Conservation (phyloP, 2,329 filamentous ascomycete genomes). For the Fusarium aywerte region DNA sequence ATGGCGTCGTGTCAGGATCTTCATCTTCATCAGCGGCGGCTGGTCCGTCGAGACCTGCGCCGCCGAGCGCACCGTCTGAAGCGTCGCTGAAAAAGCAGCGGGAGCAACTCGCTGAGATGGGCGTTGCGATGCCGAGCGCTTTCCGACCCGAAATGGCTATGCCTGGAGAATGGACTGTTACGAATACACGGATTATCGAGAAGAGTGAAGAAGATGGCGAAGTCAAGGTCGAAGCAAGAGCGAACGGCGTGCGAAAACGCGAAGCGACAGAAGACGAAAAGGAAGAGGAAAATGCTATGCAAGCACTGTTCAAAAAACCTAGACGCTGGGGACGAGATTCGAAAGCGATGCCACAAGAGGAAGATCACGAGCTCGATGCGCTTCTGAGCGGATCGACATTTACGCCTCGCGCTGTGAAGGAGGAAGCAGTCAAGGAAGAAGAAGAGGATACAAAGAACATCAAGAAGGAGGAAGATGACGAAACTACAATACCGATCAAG, state of each 20-base stretch:
- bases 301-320: conserved; percentile 69
- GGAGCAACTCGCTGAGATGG: conserved; percentile 87
- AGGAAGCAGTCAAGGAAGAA: conserved; percentile 40
- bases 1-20: conserved; percentile 73
- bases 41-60: conserved; percentile 32
- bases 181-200: conserved; percentile 69
- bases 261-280: conserved; percentile 68
- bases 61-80: conserved; percentile 50
- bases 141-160: conserved; percentile 85
- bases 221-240: conserved; percentile 58
- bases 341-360: conserved; percentile 60
- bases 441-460: conserved; percentile 23
- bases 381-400: conserved; percentile 58
- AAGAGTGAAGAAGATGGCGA: conserved; percentile 55
- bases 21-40: conserved; percentile 48
- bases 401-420: conserved; percentile 42
- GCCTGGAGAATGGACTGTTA: conserved; percentile 86
- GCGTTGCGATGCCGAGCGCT: conserved; percentile 83
- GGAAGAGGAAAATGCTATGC: conserved; percentile 69
- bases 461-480: conserved; percentile 40
- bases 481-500: not conserved
- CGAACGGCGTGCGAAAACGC: conserved; percentile 71
- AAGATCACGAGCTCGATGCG: conserved; percentile 70
- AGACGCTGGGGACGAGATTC: conserved; percentile 65
- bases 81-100: conserved; percentile 84